Conservation (phyloP, 176 grass and related monocot genomes). For the Musa schizocarpa region DNA sequence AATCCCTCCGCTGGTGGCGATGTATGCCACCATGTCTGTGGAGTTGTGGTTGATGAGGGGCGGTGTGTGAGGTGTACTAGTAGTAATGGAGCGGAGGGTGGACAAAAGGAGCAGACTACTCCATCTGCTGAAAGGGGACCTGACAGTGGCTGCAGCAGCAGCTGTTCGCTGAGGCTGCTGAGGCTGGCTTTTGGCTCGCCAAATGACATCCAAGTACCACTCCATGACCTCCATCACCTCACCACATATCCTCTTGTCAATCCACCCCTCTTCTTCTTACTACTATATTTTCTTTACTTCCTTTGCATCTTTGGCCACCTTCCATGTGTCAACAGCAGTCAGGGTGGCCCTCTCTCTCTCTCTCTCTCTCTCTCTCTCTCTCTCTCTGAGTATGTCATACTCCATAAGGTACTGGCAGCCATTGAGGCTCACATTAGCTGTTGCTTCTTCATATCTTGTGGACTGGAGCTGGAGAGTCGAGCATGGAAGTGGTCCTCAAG, state of each 20-base stretch:
- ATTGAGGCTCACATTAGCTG: conserved; percentile 83
- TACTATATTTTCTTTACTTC: too few relatives aligned
- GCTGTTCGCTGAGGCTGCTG: conserved; percentile 4
- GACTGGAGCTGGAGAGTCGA: conserved; percentile 53
- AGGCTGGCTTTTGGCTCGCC: conserved; percentile 47
- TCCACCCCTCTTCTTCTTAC: too few relatives aligned
- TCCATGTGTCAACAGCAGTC: conserved; percentile 60
- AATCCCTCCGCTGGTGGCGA: too few relatives aligned
- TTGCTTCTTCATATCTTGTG: conserved; percentile 71
- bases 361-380: conserved; percentile 18
- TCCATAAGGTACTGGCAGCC: conserved; percentile 32
- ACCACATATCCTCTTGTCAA: not conserved
- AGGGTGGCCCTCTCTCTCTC: too few relatives aligned
- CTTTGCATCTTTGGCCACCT: not conserved
- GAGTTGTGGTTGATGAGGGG: too few relatives aligned
- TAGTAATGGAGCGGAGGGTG: too few relatives aligned
- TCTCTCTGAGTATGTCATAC: conserved; percentile 16
- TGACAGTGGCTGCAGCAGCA: not conserved
- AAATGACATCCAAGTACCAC: conserved; percentile 80
- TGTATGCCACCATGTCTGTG: too few relatives aligned
- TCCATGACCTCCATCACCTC: conserved; percentile 1
- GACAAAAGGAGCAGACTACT: too few relatives aligned
- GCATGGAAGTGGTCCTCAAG: conserved; percentile 57
- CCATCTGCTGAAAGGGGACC: not conserved
- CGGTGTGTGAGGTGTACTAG: not conserved